Percentiles rank a stretch among this genome's conserved stretches.
Evolutionary conservation across 768 basidiomycete genomes (phyloP).

Genomic region (Leucogyrophana mollusca): DNA sequence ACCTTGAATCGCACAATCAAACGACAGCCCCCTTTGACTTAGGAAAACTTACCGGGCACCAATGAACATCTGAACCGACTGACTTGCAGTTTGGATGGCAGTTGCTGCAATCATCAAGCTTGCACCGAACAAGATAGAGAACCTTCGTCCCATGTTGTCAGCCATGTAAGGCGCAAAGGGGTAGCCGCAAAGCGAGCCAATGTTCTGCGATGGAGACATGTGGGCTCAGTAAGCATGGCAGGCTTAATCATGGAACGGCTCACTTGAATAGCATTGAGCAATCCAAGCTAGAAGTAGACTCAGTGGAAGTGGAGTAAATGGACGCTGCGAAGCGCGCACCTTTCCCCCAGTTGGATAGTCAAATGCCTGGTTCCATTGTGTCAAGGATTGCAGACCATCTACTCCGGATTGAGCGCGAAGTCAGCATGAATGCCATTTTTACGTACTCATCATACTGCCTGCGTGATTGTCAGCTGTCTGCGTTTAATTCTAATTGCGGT

Average conservation of each 20-base stretch:
- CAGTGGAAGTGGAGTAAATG: not conserved
- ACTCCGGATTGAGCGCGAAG: not conserved
- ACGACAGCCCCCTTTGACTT: not conserved
- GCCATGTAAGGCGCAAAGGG: constrained; percentile 40
- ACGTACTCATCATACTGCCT: constrained; percentile 41
- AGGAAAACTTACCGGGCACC: constrained; percentile 33
- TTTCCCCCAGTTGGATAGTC: constrained; percentile 26
- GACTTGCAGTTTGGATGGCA: constrained; percentile 35
- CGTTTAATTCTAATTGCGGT: too few species aligned
- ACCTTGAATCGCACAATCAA: constrained; percentile 13
- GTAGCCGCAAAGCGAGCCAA: constrained; percentile 36
- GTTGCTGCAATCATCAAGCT: constrained; percentile 38
- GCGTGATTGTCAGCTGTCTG: too few species aligned
- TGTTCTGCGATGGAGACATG: constrained; percentile 32
- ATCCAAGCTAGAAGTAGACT: constrained; percentile 25
- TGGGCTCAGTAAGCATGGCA: too few species aligned
- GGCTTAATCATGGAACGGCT: constrained; percentile 6
- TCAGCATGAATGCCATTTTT: not conserved
- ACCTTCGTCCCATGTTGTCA: constrained; percentile 38
- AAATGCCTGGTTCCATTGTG: constrained; percentile 36
- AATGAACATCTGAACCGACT: constrained; percentile 43
- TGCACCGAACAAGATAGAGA: constrained; percentile 37
- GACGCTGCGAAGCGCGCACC: constrained; percentile 11
- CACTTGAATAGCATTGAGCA: constrained; percentile 36
- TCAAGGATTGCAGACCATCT: constrained; percentile 37